Evolutionary conservation across 768 basidiomycete species (phyloP).

Genomic region (Rhizopogon roseolus): DNA sequence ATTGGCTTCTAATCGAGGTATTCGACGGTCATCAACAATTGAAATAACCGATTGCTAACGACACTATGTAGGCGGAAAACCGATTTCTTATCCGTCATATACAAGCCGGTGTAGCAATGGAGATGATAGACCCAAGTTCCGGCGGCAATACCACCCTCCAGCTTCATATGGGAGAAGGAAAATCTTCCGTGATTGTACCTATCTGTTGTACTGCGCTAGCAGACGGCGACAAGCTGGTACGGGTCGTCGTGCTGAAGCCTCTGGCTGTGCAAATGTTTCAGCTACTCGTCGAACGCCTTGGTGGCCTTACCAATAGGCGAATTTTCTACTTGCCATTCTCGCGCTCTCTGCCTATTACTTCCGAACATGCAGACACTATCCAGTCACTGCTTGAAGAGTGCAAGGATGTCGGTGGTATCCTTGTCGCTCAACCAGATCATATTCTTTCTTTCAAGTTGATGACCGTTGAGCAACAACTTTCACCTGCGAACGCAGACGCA

Average conservation of each 20-base stretch:
- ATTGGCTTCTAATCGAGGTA: conserved; percentile 19
- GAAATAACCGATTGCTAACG: background rate
- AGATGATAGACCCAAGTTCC: conserved; percentile 27
- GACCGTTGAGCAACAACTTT: conserved; percentile 24
- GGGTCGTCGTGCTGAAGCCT: conserved; percentile 31
- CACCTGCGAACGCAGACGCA: background rate
- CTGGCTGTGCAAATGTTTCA: conserved; percentile 27
- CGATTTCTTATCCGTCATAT: conserved; percentile 21
- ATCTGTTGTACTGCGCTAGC: conserved; percentile 21
- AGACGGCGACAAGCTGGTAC: conserved; percentile 20
- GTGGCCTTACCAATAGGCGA: conserved; percentile 27
- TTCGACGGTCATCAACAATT: background rate
- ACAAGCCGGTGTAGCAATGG: conserved; percentile 22
- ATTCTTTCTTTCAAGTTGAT: conserved; percentile 44
- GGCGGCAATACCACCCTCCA: conserved; percentile 36
- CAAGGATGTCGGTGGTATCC: conserved; percentile 30
- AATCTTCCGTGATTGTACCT: conserved; percentile 36
- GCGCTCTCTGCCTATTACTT: conserved; percentile 14
- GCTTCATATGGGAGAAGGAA: conserved; percentile 56
- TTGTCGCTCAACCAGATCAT: conserved; percentile 47
- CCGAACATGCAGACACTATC: conserved; percentile 15
- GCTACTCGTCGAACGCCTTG: conserved; percentile 23
- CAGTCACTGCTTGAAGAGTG: conserved; percentile 23
- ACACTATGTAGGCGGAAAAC: conserved; percentile 18
- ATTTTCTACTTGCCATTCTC: conserved; percentile 28